Evolutionary conservation across 2,329 filamentous ascomycete genomes (phyloP), one percentile per base, ranked within the genome.

Genomic region (Aspergillus flavus): DNA sequence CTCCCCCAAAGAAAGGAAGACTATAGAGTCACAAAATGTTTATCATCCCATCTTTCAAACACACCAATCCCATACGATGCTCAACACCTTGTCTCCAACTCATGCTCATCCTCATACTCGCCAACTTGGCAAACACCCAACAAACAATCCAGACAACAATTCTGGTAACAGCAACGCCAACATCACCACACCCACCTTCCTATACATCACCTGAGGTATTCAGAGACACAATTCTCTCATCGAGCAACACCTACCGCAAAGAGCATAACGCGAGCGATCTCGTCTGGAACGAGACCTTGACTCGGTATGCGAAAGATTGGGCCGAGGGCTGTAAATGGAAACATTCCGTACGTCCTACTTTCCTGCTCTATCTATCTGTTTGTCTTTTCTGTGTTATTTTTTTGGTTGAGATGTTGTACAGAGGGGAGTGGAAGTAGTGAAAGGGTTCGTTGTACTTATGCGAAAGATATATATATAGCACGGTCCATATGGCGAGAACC

Each of bases 401-500:
- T 26, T 19, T 14, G 5, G 19, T 6, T 6, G 12, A 9, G 11
- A 21, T 2, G 10, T 14, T 11, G 11, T 32, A 55, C 10, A 11
- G 6, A 19, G 43, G 21, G 43, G 21, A 46, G 23, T 12, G n/a
- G n/a, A 23, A 21, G 1, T 23, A 14, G 11, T 48, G 10, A 16
- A 48, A 2, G 23, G 6, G 6, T 28, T 48, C 6, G 45, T 48
- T 28, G 23, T 48, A 48, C 45, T 55, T 23, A 55, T 55, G 28
- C 28, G 23, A 34, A 14, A 16, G 16, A 26, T 55, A 36, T 39
- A 36, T 54, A 34, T 19, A n/a, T 41, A 83, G 81, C 83, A 83
- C 60, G 88, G 88, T 0, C 86, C 88, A 0, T 88, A 88, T 65
- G 91, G 91, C 70, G 91, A 94, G 78, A 94, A 93, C 76, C 83